Conservation (phyloP, 495 filamentous ascomycete genomes). For the Rusavskia elegans region DNA sequence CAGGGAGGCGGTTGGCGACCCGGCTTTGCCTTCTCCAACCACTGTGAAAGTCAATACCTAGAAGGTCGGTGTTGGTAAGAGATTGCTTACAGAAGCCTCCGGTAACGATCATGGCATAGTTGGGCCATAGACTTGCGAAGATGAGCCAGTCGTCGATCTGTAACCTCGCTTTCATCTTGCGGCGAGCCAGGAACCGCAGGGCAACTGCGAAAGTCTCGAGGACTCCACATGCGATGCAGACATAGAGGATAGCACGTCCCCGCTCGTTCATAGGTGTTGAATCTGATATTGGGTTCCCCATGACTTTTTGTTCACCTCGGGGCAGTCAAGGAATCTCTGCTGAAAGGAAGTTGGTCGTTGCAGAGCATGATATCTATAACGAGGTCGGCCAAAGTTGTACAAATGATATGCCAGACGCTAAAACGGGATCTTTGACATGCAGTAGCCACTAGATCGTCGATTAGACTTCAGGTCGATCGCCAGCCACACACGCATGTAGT, state of each 20-base stretch:
- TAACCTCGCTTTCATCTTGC: slow-evolving; percentile 4
- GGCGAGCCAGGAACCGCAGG: slow-evolving; percentile 3
- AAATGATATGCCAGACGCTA: no score
- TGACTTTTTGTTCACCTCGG: no score
- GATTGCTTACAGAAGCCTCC: neutral
- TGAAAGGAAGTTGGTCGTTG: no score
- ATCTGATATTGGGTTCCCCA: no score
- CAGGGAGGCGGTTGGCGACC: neutral
- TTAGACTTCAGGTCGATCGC: no score
- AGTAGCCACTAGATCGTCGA: no score
- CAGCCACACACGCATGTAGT: no score
- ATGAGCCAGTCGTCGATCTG: slow-evolving; percentile 6
- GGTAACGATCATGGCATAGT: slow-evolving; percentile 4
- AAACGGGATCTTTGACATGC: no score
- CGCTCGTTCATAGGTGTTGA: no score
- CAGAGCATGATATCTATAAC: no score
- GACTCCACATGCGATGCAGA: slow-evolving; percentile 3
- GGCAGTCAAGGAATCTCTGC: no score
- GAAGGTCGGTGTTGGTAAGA: neutral
- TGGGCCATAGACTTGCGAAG: slow-evolving; percentile 4
- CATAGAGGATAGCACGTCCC: neutral
- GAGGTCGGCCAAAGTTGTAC: no score
- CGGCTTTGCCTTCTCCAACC: slow-evolving; percentile 1
- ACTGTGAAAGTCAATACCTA: neutral
- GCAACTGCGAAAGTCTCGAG: slow-evolving; percentile 4